Base-by-base conservation (phyloP, 352 stramenopile genomes). In the Bremia lactucae region DNA sequence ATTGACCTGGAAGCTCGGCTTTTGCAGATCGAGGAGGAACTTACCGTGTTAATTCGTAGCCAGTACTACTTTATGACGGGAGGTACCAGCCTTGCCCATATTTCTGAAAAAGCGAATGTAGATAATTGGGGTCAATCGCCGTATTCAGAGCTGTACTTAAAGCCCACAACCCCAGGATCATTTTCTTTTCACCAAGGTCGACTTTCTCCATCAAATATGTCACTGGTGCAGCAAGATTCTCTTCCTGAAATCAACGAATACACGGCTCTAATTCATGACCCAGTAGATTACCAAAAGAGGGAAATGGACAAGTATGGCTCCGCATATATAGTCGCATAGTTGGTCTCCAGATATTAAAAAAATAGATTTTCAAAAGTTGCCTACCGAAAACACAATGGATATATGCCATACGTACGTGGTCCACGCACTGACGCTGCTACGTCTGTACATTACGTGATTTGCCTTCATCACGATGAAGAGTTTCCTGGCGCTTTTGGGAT, bases 1-100 rank as follows among this genome's bases (percentile, higher is more conserved):
- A 87, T 90, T 15, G 78, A 90, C 40, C 49, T 90, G 8, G 78
- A 90, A 41, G 62, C 69, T 2, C 57, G 73, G 0, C 59, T 89
- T 34, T 34, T 85, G 8, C 69, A 86, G 50, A 89, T 89, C 45
- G 77, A 89, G 38, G 69, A 89, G 49, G 77, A 89, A 38, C 69
- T 89, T 31, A 85, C 73, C 1, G 73, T 89, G 43, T 49, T 89
- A 8, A 69, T 89, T 13, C 73, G 77, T 26, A 87, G 77, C 38
- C 72, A 85, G 41, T 85, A 89, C 47, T 87, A 87, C 50, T 87
- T 85, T 36, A 58, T 87, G 4, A 75, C 74, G 16, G 68, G 74
- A 24, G 74, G 74, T 9, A 60, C 52, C 15, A 69, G 45, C n/a
- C 42, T 69, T 29, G 64, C 54, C 3, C 53, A 46, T 5, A 40